Evolutionary conservation across 163 green algal species (phyloP), one percentile per base, ranked within the genome.

Genomic region (Chlorella variabilis): DNA sequence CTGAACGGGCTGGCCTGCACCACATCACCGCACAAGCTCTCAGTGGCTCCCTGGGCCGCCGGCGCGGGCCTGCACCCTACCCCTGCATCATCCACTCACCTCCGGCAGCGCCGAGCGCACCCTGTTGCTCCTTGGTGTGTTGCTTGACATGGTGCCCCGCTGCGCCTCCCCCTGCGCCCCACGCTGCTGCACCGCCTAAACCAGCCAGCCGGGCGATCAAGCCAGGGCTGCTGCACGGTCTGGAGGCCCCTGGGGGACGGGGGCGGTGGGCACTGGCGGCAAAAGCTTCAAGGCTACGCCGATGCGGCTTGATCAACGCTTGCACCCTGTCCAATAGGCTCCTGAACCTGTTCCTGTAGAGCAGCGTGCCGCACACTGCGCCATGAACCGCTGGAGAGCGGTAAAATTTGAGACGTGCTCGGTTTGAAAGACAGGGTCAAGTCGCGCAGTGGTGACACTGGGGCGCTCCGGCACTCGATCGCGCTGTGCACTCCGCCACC

Each of bases 1-100:
- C n/a, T 69, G 45, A 82, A 82, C 13, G 76, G 76, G 33, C 61
- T 75, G 42, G 61, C 62, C 76, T 82, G 76, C 76, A 59, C 27
- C 9, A 6, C 38, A 45, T 29, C 6, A 21, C 41, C 6, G 36
- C 65, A 36, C n/a, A n/a, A 21, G 23, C 20, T 29, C 9, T 76
- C n/a, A 48, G 42, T 25, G 39, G 41, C 15, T n/a, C n/a, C n/a
- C n/a, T n/a, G n/a, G n/a, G n/a, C n/a, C n/a, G n/a, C n/a, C n/a
- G n/a, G n/a, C n/a, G n/a, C n/a, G n/a, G n/a, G n/a, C n/a, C n/a
- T n/a, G n/a, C n/a, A n/a, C n/a, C n/a, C n/a, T n/a, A n/a, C n/a
- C 15, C 17, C 58, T 36, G 3, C 15, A 8, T 39, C 39, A 61
- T 41, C 41, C n/a, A 13, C 71, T 68, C 71, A 79, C 71, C 71